Conservation (phyloP, 805 yeast genomes). For the Teunomyces gatunensis region DNA sequence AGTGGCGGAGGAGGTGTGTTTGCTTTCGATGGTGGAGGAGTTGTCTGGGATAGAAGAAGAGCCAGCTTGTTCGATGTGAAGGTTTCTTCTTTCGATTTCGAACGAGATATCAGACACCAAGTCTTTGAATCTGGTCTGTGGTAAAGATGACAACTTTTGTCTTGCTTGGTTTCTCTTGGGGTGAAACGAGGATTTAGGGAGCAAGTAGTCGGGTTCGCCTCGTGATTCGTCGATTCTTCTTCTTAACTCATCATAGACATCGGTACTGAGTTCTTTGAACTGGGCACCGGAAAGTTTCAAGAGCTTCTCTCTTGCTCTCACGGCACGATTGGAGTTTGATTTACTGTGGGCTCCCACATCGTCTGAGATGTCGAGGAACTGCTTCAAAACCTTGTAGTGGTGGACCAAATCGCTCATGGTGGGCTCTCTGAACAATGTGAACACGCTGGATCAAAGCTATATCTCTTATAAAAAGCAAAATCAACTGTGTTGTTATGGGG, state of each 20-base stretch:
- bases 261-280: slow-evolving; percentile 87
- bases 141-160: slow-evolving; percentile 81
- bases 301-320: slow-evolving; percentile 81
- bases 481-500: slow-evolving; percentile 1
- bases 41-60: slow-evolving; percentile 1
- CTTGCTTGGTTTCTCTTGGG: slow-evolving; percentile 95
- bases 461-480: not conserved
- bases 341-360: slow-evolving; percentile 40
- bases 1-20: not conserved
- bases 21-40: not conserved
- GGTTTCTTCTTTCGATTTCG: slow-evolving; percentile 78
- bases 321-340: slow-evolving; percentile 57
- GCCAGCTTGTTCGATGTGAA: slow-evolving; percentile 33
- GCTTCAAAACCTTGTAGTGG: slow-evolving; percentile 50
- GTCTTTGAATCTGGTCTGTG: slow-evolving; percentile 80
- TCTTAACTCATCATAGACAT: slow-evolving; percentile 87
- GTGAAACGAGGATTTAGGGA: slow-evolving; percentile 74
- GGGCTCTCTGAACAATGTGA: not conserved
- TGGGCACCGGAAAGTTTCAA: slow-evolving; percentile 78
- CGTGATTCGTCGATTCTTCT: slow-evolving; percentile 67
- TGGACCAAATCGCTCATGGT: slow-evolving; percentile 31
- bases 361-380: slow-evolving; percentile 49
- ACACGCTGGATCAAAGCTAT: not conserved
- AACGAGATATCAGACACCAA: slow-evolving; percentile 83
- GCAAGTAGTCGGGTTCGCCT: slow-evolving; percentile 59